Conservation (phyloP, 1,139 yeast species). For the Nadsonia starkeyi-henricii region DNA sequence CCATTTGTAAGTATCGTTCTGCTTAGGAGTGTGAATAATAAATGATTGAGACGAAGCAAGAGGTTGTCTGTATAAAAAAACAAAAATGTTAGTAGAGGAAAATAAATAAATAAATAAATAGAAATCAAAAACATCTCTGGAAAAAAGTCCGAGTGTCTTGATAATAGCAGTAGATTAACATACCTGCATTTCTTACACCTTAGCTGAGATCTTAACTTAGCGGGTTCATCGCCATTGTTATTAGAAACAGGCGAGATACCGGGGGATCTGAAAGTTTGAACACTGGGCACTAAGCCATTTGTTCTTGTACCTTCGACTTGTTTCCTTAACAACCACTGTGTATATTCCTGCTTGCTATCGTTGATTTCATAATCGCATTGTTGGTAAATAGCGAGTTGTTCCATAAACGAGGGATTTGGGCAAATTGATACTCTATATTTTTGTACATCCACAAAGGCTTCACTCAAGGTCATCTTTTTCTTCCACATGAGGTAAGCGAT, state of each 20-base stretch:
- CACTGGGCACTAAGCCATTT: constrained; percentile 17
- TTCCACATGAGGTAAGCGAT: constrained; percentile 71
- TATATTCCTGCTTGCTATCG: constrained; percentile 30
- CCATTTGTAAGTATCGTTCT: constrained; percentile 3
- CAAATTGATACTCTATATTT: constrained; percentile 43
- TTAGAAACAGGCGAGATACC: background rate
- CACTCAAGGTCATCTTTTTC: constrained; percentile 41
- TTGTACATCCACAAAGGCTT: constrained; percentile 59
- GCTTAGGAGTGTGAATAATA: constrained; percentile 14
- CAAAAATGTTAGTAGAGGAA: background rate
- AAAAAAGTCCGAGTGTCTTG: no score
- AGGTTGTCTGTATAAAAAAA: constrained; percentile 4
- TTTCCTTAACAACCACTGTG: constrained; percentile 36
- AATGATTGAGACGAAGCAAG: constrained; percentile 17
- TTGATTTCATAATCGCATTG: constrained; percentile 31
- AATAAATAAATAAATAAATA: constrained; percentile 2
- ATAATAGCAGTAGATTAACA: no score
- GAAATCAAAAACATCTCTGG: no score
- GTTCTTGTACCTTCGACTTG: constrained; percentile 19
- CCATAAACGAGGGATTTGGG: constrained; percentile 69
- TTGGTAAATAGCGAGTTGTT: constrained; percentile 54
- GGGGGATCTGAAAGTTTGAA: constrained; percentile 8
- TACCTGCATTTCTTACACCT: constrained; percentile 24
- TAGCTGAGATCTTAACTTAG: constrained; percentile 12
- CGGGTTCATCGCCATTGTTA: constrained; percentile 3